Evolutionary conservation across 1,284 basidiomycete genomes (phyloP), one percentile per base, ranked within the genome.

Genomic region (Ceratobasidium sp.): DNA sequence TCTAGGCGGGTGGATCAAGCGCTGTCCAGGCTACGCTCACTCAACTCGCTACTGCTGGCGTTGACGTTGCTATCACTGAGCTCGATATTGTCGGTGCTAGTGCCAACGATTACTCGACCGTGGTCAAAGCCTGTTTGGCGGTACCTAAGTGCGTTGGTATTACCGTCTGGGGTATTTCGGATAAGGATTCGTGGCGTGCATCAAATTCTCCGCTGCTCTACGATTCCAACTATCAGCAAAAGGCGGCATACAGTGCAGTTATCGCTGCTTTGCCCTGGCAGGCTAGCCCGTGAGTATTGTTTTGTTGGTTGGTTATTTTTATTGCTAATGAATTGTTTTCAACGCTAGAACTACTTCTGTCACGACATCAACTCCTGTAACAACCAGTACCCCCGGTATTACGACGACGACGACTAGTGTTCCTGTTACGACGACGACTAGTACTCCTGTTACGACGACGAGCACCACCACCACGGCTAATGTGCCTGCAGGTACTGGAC

Each of bases 1-100:
- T 88, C 76, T 80, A 83, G 26, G 83, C 83, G 23, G 83, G 87
- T 30, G 88, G 87, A 16, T 80, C 89, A 52, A 87, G 88, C 75
- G 83, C 44, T 13, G 30, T 89, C 23, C 87, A 87, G n/a, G 83
- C 88, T 55, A 73, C 55, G 13, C 55, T 58, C 18, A 18, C 28
- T n/a, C 28, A 32, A n/a, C 50, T 57, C 38, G 66, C 52, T 41
- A 58, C 38, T 28, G 28, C 35, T 1, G 44, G 23, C 6, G 35
- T 32, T 32, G 61, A 63, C 16, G 61, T 63, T n/a, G 61, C 64
- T 2, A 61, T 73, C 26, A 63, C 59, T 44, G 61, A 63, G 46
- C 55, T 59, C 38, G 72, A 73, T 30, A 66, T 69, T 23, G 30
- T 41, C 5, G 49, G 38, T 55, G 63, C 72, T 1, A 30, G 62